Evolutionary conservation across 352 stramenopile genomes (phyloP).

Genomic region (Phytophthora quininea): DNA sequence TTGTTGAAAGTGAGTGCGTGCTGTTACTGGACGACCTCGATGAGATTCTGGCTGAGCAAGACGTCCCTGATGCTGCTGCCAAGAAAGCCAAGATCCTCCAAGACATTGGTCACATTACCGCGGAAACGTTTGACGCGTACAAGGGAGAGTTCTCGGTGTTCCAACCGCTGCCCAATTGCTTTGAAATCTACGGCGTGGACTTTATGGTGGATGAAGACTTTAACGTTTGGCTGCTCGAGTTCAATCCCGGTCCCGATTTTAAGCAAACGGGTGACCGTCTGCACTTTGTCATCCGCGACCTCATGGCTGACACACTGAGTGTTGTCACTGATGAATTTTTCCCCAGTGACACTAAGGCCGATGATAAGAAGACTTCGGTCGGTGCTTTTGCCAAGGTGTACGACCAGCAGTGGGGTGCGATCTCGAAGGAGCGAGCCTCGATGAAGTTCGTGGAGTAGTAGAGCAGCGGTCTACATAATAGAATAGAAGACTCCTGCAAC

Average conservation of each 20-base stretch:
- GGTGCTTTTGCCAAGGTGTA: slow-evolving; percentile 62
- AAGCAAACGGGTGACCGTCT: slow-evolving; percentile 72
- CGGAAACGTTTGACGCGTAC: slow-evolving; percentile 72
- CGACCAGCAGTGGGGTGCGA: slow-evolving; percentile 57
- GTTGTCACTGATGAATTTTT: slow-evolving; percentile 66
- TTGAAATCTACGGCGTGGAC: slow-evolving; percentile 80
- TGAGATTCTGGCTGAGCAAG: slow-evolving; percentile 52
- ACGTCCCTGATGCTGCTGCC: slow-evolving; percentile 33
- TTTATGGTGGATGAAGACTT: slow-evolving; percentile 78
- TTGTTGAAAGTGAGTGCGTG: slow-evolving; percentile 75
- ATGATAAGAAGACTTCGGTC: slow-evolving; percentile 28
- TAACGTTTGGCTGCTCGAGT: slow-evolving; percentile 72
- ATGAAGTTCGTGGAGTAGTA: slow-evolving; percentile 52
- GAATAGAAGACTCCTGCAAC: slow-evolving; percentile 12
- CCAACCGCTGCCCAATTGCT: slow-evolving; percentile 70
- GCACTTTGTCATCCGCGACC: slow-evolving; percentile 61
- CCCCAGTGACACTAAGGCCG: slow-evolving; percentile 22
- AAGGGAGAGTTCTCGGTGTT: slow-evolving; percentile 81
- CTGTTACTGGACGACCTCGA: slow-evolving; percentile 64
- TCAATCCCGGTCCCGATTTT: slow-evolving; percentile 82
- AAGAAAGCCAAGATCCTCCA: slow-evolving; percentile 64
- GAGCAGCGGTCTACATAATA: slow-evolving; percentile 25
- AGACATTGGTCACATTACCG: slow-evolving; percentile 65
- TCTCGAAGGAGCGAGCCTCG: slow-evolving; percentile 49
- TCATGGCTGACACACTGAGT: slow-evolving; percentile 67